Conservation (phyloP, 1,139 yeast genomes). For the Yamadazyma blattariae region DNA sequence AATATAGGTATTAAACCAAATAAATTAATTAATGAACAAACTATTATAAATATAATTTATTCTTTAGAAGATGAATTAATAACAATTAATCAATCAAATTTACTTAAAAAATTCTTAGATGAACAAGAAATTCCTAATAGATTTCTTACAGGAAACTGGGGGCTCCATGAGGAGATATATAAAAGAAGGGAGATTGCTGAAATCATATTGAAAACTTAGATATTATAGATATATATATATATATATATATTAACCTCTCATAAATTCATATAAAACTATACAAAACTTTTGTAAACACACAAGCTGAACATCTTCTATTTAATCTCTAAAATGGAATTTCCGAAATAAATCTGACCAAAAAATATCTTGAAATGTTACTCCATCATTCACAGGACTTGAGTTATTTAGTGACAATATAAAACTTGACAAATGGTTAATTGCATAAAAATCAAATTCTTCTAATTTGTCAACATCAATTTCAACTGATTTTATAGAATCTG, state of each 20-base stretch:
- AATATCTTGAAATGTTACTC: too few relatives aligned
- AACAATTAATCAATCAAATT: constrained; percentile 22
- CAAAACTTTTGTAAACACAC: too few relatives aligned
- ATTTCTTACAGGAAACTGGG: constrained; percentile 23
- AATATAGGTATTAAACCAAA: constrained; percentile 13
- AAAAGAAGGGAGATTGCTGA: constrained; percentile 19
- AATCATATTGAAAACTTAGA: not conserved
- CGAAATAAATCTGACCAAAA: too few relatives aligned
- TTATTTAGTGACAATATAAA: too few relatives aligned
- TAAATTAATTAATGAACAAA: constrained; percentile 3
- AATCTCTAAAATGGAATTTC: too few relatives aligned
- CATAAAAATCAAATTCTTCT: not conserved
- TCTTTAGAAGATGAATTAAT: constrained; percentile 36
- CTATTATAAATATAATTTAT: constrained; percentile 21
- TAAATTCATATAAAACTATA: too few relatives aligned
- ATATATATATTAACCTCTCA: too few relatives aligned
- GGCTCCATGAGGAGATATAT: constrained; percentile 35
- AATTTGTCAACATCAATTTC: not conserved
- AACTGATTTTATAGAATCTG: not conserved
- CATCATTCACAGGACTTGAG: too few relatives aligned
- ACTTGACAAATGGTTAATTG: not conserved
- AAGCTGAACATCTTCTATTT: too few relatives aligned
- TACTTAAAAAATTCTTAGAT: constrained; percentile 17
- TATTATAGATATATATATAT: too few relatives aligned
- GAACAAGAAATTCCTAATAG: constrained; percentile 5